These are phyloP conservation scores for Guyanaporus albipodus DNA, from an alignment of 768 basidiomycete species.

Conservation along the genomic window DNA sequence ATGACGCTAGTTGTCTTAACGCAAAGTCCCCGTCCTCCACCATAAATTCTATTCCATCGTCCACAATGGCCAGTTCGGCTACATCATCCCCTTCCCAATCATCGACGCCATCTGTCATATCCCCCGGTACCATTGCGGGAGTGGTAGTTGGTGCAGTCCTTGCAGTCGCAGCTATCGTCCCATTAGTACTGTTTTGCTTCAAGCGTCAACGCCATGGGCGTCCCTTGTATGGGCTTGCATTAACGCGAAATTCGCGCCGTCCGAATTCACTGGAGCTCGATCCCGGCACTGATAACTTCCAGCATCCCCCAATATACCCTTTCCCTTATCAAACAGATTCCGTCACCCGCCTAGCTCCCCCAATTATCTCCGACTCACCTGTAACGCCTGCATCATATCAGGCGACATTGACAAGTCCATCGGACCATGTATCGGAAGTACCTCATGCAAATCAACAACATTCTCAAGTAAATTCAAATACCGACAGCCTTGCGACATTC, in stretches of 20 bases:
- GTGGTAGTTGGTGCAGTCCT: constrained; percentile 48
- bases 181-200: constrained; percentile 51
- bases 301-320: constrained; percentile 36
- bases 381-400: not conserved
- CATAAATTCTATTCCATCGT: constrained; percentile 21
- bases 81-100: constrained; percentile 20
- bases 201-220: constrained; percentile 24
- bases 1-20: constrained; percentile 50
- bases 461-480: constrained; percentile 20
- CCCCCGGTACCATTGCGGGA: constrained; percentile 47
- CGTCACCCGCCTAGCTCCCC: constrained; percentile 14
- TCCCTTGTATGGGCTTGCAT: constrained; percentile 29
- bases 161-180: constrained; percentile 49
- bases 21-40: constrained; percentile 51
- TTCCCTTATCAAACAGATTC: constrained; percentile 28
- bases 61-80: constrained; percentile 14
- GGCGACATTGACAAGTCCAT: constrained; percentile 7
- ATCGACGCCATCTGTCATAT: constrained; percentile 24
- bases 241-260: constrained; percentile 28
- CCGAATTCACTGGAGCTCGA: constrained; percentile 40
- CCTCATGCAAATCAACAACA: constrained; percentile 6
- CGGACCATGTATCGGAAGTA: constrained; percentile 4
- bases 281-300: constrained; percentile 16
- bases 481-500: constrained; percentile 16
- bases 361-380: constrained; percentile 2